Evolutionary conservation across 1,284 basidiomycete species (phyloP), one percentile per base, ranked within the genome.

Genomic region (Dichomitus squalens): DNA sequence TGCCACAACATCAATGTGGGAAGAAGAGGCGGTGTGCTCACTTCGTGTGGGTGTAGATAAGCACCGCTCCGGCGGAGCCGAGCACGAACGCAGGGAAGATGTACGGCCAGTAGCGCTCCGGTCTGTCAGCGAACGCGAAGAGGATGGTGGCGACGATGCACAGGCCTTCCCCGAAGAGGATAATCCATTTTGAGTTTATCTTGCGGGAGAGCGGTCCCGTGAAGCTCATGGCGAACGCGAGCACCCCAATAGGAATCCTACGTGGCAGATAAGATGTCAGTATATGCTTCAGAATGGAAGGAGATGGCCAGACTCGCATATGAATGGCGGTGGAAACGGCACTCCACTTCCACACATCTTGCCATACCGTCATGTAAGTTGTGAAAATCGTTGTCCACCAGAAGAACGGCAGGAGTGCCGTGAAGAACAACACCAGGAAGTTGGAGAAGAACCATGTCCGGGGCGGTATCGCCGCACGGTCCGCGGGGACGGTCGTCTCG

Each of bases 31-130:
- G 18, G n/a, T 7, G 7, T 33, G 64, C 77, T 62, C 62, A 79
- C 69, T 73, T 73, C 2, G 69, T 70, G 60, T 73, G 72, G 21
- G 70, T 72, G 61, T 66, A 73, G 20, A 62, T 63, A 43, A 72
- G 57, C 69, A 71, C 70, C 8, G 66, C 64, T 9, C 81, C 81
- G 2, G 70, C 69, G 18, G 75, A 75, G 23, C 82, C 81, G 40
- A 83, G 55, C 23, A 72, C 58, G 62, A 81, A 79, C 21, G 74
- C 81, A 16, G 82, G 82, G 65, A 84, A 78, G 43, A 76, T 71
- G 59, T 73, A 73, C 0, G 67, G 61, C 78, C 77, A 83, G 67
- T 83, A 84, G n/a, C 72, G 67, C 7, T 71, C 68, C 14, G 75
- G 71, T 0, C 69, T 54, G 50, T 80, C 74, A 0, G 75, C 75